Evolutionary conservation across 805 yeast genomes (phyloP), one percentile per base, ranked within the genome.

Genomic region (Candida easanensis): DNA sequence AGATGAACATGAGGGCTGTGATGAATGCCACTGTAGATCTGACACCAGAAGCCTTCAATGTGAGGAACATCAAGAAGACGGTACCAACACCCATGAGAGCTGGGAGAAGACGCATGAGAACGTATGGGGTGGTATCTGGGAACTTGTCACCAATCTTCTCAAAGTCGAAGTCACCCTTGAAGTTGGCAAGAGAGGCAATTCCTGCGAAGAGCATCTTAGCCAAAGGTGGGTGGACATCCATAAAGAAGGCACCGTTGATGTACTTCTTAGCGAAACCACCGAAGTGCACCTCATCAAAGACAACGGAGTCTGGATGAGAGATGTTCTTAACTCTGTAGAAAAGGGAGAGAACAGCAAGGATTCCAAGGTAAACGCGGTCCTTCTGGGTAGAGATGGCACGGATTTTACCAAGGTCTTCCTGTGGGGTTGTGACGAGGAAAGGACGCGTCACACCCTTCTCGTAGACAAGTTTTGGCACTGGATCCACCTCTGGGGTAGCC

Each of bases 261-360:
- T 89, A 93, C 64, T 86, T 81, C 45, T 83, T 75, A 25, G 97
- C 96, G 67, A 91, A 93, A n/a, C 95, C 95, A 44, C 99, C 99
- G 57, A 93, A 93, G 65, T 87, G 95, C 32, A 86, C 93, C 64
- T 91, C 99, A 63, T 89, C 96, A 52, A 87, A 87, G 11, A 91
- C 96, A 28, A 89, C 95, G 22, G 90, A 79, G 55, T 80, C 66
- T 31, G 99, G 99, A 49, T 67, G 59, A 21, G 75, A 68, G 45
- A 93, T 69, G 41, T 74, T 68, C 51, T 71, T 68, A 41, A 84
- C 69, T 53, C 99, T 79, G 38, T 88, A 75, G 36, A 64, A 55
- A 11, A 71, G 48, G 0, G 96, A 76, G 28, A 81, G 52, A 2
- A 72, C 52, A n/a, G 77, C 56, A 41, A 87, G 66, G 14, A 68